Conservation (phyloP, 306 rosid genomes). For the Malus sieversii region DNA sequence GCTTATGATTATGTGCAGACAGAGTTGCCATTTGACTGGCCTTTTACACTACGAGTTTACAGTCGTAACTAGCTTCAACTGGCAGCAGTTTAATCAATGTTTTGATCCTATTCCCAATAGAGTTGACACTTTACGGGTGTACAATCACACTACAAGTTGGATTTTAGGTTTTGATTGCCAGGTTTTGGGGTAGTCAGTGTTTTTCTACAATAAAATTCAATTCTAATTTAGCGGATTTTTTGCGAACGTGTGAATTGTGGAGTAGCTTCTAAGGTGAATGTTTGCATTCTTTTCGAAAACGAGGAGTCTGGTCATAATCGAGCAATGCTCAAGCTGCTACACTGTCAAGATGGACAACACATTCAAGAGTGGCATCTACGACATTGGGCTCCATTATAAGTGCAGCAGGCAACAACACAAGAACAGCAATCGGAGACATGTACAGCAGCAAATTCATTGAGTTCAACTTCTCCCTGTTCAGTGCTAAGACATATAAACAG, state of each 20-base stretch:
- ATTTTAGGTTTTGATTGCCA: no score
- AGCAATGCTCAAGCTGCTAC: not conserved
- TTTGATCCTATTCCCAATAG: not conserved
- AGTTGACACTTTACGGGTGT: not conserved
- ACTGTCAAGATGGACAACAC: not conserved
- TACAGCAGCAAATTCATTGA: slow-evolving; percentile 91
- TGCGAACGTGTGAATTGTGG: not conserved
- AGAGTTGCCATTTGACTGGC: not conserved
- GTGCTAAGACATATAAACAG: slow-evolving; percentile 11
- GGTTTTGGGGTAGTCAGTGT: not conserved
- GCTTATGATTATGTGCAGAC: not conserved
- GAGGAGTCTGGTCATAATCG: not conserved
- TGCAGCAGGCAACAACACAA: slow-evolving; percentile 76
- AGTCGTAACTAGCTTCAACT: not conserved
- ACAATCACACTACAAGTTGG: not conserved
- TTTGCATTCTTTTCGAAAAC: no score
- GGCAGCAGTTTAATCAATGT: not conserved
- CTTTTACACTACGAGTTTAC: not conserved
- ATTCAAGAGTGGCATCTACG: slow-evolving; percentile 33
- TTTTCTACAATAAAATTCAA: not conserved
- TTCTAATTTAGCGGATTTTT: not conserved
- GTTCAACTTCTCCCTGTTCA: slow-evolving; percentile 87
- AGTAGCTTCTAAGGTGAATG: not conserved
- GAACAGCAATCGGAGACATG: slow-evolving; percentile 85
- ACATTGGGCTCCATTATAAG: slow-evolving; percentile 90